A percentile compares a stretch with the other conserved stretches of the same genome.
These are phyloP conservation scores for Panicum virgatum DNA, from an alignment of 202 grass and related monocot species.

Conservation along the genomic window DNA sequence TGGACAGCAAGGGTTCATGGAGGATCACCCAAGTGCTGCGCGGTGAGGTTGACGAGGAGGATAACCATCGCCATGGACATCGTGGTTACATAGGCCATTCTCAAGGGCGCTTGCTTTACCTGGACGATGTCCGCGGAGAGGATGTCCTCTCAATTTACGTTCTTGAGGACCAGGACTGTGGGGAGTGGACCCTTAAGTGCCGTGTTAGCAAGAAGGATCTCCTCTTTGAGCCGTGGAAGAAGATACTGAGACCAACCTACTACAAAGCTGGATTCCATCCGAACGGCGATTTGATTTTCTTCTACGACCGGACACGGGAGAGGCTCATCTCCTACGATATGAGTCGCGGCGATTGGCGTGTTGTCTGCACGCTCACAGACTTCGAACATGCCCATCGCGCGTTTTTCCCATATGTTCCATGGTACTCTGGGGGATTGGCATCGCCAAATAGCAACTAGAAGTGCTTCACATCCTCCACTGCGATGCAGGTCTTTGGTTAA, in stretches of 20 bases:
- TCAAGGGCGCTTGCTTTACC: not conserved
- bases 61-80: fast-evolving
- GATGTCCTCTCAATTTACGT: not conserved
- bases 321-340: not conserved
- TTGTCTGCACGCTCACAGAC: not conserved
- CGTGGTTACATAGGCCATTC: not conserved
- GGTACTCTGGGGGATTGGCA: not conserved
- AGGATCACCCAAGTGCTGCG: not conserved
- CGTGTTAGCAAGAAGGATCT: not conserved
- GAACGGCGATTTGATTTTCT: not conserved
- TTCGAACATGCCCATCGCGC: not conserved
- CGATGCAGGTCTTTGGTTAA: not conserved
- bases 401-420: not conserved
- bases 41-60: not conserved
- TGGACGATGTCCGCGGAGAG: not conserved
- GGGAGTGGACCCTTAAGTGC: not conserved
- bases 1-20: not conserved
- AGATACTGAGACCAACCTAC: not conserved
- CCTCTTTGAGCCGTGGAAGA: not conserved
- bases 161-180: not conserved
- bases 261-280: not conserved
- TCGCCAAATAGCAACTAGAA: not conserved
- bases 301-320: not conserved
- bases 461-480: not conserved
- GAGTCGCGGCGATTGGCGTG: not conserved